These are phyloP conservation scores for Talaromyces sp. DNA, from an alignment of 2,329 filamentous ascomycete genomes.

Conservation along the genomic window DNA sequence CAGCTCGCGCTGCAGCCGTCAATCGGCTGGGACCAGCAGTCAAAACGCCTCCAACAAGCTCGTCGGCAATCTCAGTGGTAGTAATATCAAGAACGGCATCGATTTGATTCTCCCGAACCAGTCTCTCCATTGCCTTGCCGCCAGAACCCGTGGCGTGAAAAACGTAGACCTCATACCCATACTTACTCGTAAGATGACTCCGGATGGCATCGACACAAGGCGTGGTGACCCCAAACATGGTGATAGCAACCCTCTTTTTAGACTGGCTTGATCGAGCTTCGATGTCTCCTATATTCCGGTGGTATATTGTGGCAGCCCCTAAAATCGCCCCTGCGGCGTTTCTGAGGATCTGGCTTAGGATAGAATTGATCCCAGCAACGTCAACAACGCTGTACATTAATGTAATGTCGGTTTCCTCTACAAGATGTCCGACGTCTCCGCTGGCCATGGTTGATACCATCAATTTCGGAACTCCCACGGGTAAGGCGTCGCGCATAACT, in stretches of 20 bases:
- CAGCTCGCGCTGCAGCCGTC: constrained; percentile 49
- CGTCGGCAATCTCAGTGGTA: constrained; percentile 62
- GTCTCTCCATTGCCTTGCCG: constrained; percentile 62
- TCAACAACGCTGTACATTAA: constrained; percentile 69
- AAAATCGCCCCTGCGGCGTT: constrained; percentile 59
- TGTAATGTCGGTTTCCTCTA: constrained; percentile 62
- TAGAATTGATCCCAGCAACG: constrained; percentile 58
- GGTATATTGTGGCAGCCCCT: constrained; percentile 49
- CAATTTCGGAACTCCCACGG: constrained; percentile 63
- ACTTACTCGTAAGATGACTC: constrained; percentile 40
- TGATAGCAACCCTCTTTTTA: constrained; percentile 55
- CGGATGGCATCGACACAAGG: constrained; percentile 56
- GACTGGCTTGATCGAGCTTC: constrained; percentile 6
- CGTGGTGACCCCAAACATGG: constrained; percentile 72
- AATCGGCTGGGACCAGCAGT: constrained; percentile 54
- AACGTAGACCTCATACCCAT: constrained; percentile 53
- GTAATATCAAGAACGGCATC: constrained; percentile 66
- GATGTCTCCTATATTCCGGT: constrained; percentile 18
- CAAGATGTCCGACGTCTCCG: constrained; percentile 58
- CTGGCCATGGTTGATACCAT: constrained; percentile 66
- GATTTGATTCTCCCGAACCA: constrained; percentile 52
- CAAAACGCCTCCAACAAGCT: constrained; percentile 58
- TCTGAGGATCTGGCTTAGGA: constrained; percentile 52
- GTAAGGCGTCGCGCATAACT: constrained; percentile 56
- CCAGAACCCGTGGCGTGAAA: constrained; percentile 68